A percentile compares a stretch with the other conserved stretches of the same genome.
These are phyloP conservation scores for Trichoderma sp. DNA, from an alignment of 2,329 filamentous ascomycete genomes.

Conservation along the genomic window DNA sequence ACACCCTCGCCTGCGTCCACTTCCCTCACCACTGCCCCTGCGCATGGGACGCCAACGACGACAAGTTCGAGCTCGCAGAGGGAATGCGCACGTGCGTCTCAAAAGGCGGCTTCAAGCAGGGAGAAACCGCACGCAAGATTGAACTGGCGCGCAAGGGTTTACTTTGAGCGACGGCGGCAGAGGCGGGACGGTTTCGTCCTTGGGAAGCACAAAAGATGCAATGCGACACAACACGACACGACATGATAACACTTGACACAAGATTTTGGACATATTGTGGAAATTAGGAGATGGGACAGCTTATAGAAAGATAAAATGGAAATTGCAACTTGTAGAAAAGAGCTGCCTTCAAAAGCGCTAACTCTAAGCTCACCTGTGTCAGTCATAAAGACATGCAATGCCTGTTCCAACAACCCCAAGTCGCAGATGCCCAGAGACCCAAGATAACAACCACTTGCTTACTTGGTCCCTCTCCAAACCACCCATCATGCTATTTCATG, in stretches of 20 bases:
- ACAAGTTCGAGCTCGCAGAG: conserved; percentile 74
- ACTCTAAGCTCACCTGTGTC: not conserved
- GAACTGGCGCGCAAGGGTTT: conserved; percentile 79
- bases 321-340: not conserved
- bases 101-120: conserved; percentile 71
- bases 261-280: not conserved
- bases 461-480: not conserved
- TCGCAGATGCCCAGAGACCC: not conserved
- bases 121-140: conserved; percentile 73
- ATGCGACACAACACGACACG: not conserved
- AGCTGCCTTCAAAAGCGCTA: not conserved
- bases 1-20: conserved; percentile 91
- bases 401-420: not conserved
- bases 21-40: conserved; percentile 98
- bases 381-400: not conserved
- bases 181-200: not conserved
- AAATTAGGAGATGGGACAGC: not conserved
- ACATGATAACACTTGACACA: not conserved
- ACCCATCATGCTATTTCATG: not conserved
- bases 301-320: not conserved
- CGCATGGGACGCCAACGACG: conserved; percentile 72
- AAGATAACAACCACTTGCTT: not conserved
- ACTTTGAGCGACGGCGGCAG: conserved; percentile 47
- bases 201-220: not conserved
- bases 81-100: conserved; percentile 73